phyloP scores from a whole-genome alignment of 306 rosid genomes.

The Lablab purpureus region DNA sequence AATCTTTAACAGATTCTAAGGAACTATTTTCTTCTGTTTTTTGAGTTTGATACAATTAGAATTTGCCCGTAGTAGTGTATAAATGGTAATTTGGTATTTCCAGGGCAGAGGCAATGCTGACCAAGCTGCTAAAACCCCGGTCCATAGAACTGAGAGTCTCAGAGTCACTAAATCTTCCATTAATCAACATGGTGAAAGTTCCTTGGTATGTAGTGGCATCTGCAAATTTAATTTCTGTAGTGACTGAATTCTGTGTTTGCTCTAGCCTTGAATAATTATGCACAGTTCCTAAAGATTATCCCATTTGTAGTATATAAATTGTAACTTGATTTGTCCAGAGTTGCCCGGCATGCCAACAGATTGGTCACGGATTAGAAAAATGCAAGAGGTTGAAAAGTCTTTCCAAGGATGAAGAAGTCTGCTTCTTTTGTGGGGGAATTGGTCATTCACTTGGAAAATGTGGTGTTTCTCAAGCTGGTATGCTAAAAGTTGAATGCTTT shows the following conservation, averaged over 20 bases:
- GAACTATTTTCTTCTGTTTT: neutral
- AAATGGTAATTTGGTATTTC: constrained; percentile 35
- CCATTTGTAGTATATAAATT: constrained; percentile 5
- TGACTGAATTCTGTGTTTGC: neutral
- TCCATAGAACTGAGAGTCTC: constrained; percentile 3
- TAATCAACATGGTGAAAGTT: constrained; percentile 20
- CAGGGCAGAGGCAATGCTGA: constrained; percentile 43
- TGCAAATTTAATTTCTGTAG: neutral
- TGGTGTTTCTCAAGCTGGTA: constrained; percentile 68
- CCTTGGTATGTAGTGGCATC: constrained; percentile 40
- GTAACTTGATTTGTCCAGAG: constrained; percentile 52
- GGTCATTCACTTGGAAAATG: constrained; percentile 82
- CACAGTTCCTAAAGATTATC: neutral
- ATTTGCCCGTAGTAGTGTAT: constrained; percentile 7
- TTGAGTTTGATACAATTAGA: constrained; percentile 28
- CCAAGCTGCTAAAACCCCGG: neutral
- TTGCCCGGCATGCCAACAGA: constrained; percentile 65
- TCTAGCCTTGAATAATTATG: constrained; percentile 4
- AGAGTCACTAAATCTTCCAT: constrained; percentile 22
- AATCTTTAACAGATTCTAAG: neutral
- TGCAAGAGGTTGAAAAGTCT: constrained; percentile 57
- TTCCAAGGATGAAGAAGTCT: constrained; percentile 45
- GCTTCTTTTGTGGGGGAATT: constrained; percentile 78
- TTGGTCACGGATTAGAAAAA: constrained; percentile 57
- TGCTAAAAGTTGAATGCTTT: constrained; percentile 23